A percentile compares a stretch with the other conserved stretches of the same genome.
These are phyloP conservation scores for Parietaria judaica DNA, from an alignment of 306 rosid species.

Conservation along the genomic window DNA sequence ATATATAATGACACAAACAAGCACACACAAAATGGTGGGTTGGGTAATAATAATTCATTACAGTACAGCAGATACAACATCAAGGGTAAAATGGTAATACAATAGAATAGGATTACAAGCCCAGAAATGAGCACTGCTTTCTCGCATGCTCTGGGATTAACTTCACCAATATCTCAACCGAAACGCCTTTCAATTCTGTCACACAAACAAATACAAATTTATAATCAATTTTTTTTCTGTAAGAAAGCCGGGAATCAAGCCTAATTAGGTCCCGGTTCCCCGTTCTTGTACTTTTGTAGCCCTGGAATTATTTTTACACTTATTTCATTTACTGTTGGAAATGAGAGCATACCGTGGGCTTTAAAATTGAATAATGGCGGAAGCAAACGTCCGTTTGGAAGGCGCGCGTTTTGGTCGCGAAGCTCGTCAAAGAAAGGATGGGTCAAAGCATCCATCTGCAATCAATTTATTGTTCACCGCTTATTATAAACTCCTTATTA, in stretches of 20 bases:
- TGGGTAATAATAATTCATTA: too few relatives aligned
- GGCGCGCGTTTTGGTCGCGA: constrained; percentile 69
- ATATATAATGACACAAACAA: too few relatives aligned
- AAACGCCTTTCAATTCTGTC: constrained; percentile 83
- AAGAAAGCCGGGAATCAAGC: not conserved
- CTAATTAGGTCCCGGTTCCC: too few relatives aligned
- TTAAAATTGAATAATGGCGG: constrained; percentile 92
- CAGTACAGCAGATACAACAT: too few relatives aligned
- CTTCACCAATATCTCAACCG: constrained; percentile 63
- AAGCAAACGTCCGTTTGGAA: constrained; percentile 92
- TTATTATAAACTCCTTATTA: too few relatives aligned
- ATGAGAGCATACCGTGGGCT: constrained; percentile 57
- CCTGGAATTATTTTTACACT: too few relatives aligned
- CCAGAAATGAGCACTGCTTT: constrained; percentile 84
- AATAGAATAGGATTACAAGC: constrained; percentile 32
- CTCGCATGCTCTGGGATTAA: constrained; percentile 90
- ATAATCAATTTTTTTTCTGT: not conserved
- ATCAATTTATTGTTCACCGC: not conserved
- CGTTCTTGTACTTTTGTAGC: too few relatives aligned
- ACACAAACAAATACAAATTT: not conserved
- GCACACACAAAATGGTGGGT: too few relatives aligned
- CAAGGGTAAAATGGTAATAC: too few relatives aligned
- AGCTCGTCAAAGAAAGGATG: constrained; percentile 96
- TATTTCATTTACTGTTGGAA: not conserved
- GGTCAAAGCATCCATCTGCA: constrained; percentile 82